phyloP scores from a whole-genome alignment of 257 asterid genomes.

The Solanum bulbocastanum region DNA sequence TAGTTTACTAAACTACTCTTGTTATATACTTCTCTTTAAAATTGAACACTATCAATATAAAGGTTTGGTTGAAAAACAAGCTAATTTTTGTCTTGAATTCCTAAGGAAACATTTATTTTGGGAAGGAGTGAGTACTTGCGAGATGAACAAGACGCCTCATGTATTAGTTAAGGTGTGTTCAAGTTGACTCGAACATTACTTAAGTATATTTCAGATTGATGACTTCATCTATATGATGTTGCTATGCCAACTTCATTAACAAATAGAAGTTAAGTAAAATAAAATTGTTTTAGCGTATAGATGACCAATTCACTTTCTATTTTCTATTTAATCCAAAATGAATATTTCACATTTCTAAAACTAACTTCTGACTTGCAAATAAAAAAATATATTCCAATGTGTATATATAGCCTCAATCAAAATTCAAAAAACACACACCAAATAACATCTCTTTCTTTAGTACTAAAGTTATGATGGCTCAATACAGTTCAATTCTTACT shows the following conservation, averaged over 20 bases:
- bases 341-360: not conserved
- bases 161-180: not conserved
- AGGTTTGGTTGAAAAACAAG: not conserved
- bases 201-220: no score
- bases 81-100: not conserved
- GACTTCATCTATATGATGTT: not conserved
- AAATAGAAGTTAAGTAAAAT: not conserved
- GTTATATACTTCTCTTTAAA: not conserved
- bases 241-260: not conserved
- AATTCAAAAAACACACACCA: not conserved
- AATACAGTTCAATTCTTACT: not conserved
- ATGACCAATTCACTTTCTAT: not conserved
- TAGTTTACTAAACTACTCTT: not conserved
- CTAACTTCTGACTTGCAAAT: not conserved
- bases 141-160: not conserved
- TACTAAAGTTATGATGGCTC: not conserved
- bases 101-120: not conserved
- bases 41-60: not conserved
- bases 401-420: not conserved
- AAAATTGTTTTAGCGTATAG: not conserved
- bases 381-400: not conserved
- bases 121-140: not conserved
- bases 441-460: not conserved
- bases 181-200: not conserved
- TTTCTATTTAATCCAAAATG: not conserved